These are phyloP conservation scores for Phytopythium delawarense DNA, from an alignment of 352 stramenopile species.

Conservation along the genomic window DNA sequence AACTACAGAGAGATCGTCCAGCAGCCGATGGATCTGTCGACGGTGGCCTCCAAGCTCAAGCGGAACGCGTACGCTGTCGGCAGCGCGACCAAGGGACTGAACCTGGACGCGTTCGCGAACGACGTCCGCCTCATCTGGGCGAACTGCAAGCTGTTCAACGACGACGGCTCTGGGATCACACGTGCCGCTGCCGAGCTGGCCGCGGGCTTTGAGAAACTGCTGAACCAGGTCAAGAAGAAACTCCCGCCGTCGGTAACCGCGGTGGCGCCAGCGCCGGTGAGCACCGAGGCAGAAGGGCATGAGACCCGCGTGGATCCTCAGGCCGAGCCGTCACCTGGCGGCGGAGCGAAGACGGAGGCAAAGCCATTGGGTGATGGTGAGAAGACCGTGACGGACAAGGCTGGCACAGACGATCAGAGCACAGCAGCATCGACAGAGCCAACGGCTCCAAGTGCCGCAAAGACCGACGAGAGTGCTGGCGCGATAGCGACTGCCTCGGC, in stretches of 20 bases:
- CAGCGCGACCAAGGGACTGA: conserved; percentile 32
- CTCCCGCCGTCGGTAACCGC: not conserved
- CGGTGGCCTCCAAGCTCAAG: conserved; percentile 61
- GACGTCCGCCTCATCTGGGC: conserved; percentile 80
- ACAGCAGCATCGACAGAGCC: not conserved
- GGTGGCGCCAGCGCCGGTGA: not conserved
- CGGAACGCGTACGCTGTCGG: conserved; percentile 51
- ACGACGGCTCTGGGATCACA: conserved; percentile 75
- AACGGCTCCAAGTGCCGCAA: not conserved
- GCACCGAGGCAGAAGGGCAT: not conserved
- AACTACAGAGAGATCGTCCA: conserved; percentile 75
- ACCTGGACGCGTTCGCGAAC: conserved; percentile 55
- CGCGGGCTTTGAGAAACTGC: conserved; percentile 58
- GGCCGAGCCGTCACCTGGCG: not conserved
- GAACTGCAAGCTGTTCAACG: conserved; percentile 85
- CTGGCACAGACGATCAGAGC: not conserved
- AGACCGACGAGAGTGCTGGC: not conserved
- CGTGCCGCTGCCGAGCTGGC: conserved; percentile 67
- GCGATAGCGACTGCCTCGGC: not conserved
- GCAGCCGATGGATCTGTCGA: conserved; percentile 80
- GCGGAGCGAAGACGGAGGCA: not conserved
- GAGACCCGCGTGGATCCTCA: not conserved
- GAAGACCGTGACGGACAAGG: not conserved
- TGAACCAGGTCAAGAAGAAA: conserved; percentile 25
- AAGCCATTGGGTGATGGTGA: not conserved